Base-by-base conservation (phyloP, 1,284 basidiomycete genomes). In the Thelephora terrestris region DNA sequence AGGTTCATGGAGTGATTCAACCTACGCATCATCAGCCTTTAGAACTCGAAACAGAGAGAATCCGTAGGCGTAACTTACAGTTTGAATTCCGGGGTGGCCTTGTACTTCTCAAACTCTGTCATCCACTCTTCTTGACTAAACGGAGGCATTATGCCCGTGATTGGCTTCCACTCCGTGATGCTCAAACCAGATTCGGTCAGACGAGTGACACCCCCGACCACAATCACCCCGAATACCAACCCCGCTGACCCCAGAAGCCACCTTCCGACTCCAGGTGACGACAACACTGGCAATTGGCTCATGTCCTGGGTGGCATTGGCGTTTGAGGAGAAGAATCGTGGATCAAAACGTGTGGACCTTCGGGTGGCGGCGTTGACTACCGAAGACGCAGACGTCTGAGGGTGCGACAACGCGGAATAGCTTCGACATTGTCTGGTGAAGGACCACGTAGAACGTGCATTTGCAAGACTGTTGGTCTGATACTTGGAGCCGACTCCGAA, bases 151-250 rank as follows among this genome's bases (percentile, higher is more conserved):
- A 93, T 74, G 20, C 96, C 96, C 43, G 91, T 87, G 54, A 99
- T 83, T 5, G 95, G 92, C 51, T 82, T 80, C 96, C 96, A 99
- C 73, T 99, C 96, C 27, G 91, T 95, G 63, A 99, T 99, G 56
- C 91, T 94, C 53, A 99, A 73, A 5, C 96, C 96, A 21, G 92
- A 96, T 69, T 99, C 96, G 4, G 96, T 99, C 52, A 99, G 77
- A 38, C 96, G 85, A 2, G 96, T 99, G 47, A 99, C 79, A 9
- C 95, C 96, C 34, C 96, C 96, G 5, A 99, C 91, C 45, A 99
- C 84, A 57, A 98, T 85, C 63, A 99, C 91, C 23, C 81, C 81
- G 58, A 96, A 88, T 23, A 96, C 91, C 38, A 99, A 72, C 4
- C 79, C 80, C 0, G 91, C 87, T 17, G 90, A 92, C 35, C 76